phyloP scores from a whole-genome alignment of 1,284 basidiomycete species.

The Anthracocystis setariae region DNA sequence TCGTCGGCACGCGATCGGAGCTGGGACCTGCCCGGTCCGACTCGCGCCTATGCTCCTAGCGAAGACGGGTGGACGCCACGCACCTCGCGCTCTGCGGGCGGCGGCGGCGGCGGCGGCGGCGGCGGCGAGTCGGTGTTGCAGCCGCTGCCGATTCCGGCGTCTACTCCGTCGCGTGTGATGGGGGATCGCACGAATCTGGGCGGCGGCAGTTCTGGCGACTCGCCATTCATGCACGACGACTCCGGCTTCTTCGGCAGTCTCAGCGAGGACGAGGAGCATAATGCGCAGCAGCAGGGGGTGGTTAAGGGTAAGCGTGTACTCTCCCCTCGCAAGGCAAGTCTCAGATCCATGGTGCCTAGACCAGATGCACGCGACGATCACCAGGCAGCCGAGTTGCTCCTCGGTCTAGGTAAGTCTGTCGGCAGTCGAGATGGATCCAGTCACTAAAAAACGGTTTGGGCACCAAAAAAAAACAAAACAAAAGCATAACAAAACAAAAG shows the following conservation, averaged over 20 bases:
- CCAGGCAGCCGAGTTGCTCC: slow-evolving; percentile 54
- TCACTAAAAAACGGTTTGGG: slow-evolving; percentile 8
- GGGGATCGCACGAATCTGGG: slow-evolving; percentile 30
- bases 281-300: slow-evolving; percentile 2
- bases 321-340: slow-evolving; percentile 24
- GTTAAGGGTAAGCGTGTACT: neutral
- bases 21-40: slow-evolving; percentile 17
- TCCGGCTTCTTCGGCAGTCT: slow-evolving; percentile 52
- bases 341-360: slow-evolving; percentile 16
- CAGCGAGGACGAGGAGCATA: slow-evolving; percentile 33
- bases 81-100: neutral
- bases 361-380: slow-evolving; percentile 26
- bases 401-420: slow-evolving; percentile 48
- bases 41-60: slow-evolving; percentile 7
- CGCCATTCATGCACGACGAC: slow-evolving; percentile 47
- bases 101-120: neutral
- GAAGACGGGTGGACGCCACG: slow-evolving; percentile 23
- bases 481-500: no score
- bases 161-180: slow-evolving; percentile 35
- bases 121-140: slow-evolving; percentile 20
- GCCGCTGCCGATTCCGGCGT: slow-evolving; percentile 20
- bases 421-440: slow-evolving; percentile 23
- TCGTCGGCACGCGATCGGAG: slow-evolving; percentile 9
- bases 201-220: slow-evolving; percentile 7
- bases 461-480: no score